phyloP scores from a whole-genome alignment of 169 alveolate genomes.

The Fabrea salina region DNA sequence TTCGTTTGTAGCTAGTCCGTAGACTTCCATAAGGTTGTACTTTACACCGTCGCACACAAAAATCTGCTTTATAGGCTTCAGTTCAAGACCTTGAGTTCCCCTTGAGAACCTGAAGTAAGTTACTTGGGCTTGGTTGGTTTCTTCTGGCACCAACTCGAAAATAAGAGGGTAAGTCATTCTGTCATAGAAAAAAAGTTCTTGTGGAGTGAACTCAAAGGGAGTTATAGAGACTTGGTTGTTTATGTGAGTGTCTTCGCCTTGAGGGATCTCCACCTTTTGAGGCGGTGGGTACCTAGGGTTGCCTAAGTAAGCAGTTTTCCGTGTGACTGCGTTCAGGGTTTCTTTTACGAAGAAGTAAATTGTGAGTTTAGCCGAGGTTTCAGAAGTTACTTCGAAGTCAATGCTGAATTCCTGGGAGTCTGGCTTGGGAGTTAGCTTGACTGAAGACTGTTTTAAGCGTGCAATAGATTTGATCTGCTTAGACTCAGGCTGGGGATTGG shows the following conservation, averaged over 20 bases:
- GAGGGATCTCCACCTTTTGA: neutral
- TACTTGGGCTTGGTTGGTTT: neutral
- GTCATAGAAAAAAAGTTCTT: neutral
- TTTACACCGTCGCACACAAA: neutral
- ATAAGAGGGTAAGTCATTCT: neutral
- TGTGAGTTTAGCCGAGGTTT: neutral
- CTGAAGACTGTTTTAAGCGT: neutral
- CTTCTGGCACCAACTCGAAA: neutral
- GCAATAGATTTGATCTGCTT: neutral
- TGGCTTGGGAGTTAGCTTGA: neutral
- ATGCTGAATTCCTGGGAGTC: neutral
- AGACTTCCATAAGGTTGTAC: neutral
- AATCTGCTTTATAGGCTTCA: neutral
- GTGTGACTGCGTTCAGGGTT: neutral
- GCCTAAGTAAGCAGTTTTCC: neutral
- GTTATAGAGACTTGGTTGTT: neutral
- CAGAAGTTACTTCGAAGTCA: neutral
- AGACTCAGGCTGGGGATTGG: neutral
- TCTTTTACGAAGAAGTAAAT: neutral
- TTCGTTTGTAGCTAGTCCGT: slow-evolving; percentile 23
- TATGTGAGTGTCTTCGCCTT: neutral
- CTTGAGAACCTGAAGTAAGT: neutral
- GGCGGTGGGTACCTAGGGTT: neutral
- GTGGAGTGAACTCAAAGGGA: neutral
- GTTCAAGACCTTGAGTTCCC: neutral